These are phyloP conservation scores for Solanum okadae DNA, from an alignment of 257 asterid species.

Conservation along the genomic window DNA sequence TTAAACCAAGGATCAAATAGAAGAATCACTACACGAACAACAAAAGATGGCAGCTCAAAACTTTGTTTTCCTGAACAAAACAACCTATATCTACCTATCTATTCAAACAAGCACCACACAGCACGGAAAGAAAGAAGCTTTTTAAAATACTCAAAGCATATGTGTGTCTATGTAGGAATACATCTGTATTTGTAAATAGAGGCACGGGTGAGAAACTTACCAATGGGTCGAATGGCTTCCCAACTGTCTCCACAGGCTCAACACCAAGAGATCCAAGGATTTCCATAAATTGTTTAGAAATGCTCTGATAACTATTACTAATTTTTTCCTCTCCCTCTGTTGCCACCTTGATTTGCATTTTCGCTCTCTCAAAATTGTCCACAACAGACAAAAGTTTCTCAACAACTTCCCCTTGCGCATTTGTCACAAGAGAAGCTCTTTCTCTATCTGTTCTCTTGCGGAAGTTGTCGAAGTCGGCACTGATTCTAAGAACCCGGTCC, in stretches of 20 bases:
- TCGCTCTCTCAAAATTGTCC: constrained; percentile 87
- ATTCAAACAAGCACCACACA: not conserved
- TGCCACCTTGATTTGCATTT: constrained; percentile 62
- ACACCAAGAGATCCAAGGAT: constrained; percentile 64
- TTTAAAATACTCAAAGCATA: not conserved
- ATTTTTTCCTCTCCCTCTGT: constrained; percentile 78
- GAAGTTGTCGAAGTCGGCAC: constrained; percentile 82
- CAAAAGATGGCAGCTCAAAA: not conserved
- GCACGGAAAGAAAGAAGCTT: not conserved
- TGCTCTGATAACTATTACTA: constrained; percentile 61
- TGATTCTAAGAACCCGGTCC: constrained; percentile 62
- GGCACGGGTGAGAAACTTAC: constrained; percentile 22
- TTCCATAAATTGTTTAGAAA: constrained; percentile 73
- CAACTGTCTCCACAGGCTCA: constrained; percentile 53
- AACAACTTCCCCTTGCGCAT: constrained; percentile 75
- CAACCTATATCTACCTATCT: not conserved
- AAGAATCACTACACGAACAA: constrained; percentile 14
- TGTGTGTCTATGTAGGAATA: not conserved
- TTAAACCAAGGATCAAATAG: constrained; percentile 30
- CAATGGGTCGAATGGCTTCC: constrained; percentile 71
- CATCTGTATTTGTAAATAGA: not conserved
- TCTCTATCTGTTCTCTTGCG: constrained; percentile 75
- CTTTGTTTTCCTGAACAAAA: not conserved
- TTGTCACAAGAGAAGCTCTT: constrained; percentile 47
- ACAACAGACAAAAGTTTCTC: constrained; percentile 64